Conservation (phyloP, 371 early-diverging fungal species). For the Lichtheimia ornata region DNA sequence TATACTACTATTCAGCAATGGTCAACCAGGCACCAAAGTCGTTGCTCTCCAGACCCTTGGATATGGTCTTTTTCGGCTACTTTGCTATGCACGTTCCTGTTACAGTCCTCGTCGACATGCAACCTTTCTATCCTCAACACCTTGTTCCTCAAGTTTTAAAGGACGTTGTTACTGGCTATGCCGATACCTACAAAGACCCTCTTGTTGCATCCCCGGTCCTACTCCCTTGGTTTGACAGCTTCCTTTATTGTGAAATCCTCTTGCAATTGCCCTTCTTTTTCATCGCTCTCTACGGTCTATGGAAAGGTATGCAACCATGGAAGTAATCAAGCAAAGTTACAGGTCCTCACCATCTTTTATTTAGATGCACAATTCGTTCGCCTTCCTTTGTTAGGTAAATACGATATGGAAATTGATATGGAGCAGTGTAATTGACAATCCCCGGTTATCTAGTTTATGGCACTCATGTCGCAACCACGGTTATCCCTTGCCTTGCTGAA, state of each 20-base stretch:
- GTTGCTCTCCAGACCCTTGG: slow-evolving; percentile 37
- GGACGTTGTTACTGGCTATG: slow-evolving; percentile 38
- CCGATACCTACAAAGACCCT: slow-evolving; percentile 55
- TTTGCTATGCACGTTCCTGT: slow-evolving; percentile 65
- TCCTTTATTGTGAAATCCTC: slow-evolving; percentile 54
- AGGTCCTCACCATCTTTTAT: background rate
- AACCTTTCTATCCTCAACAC: slow-evolving; percentile 43
- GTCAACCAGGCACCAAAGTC: background rate
- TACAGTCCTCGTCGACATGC: slow-evolving; percentile 55
- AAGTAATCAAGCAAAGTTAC: slow-evolving; percentile 1
- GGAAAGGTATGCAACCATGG: slow-evolving; percentile 32
- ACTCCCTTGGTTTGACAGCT: slow-evolving; percentile 55
- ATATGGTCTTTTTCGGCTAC: slow-evolving; percentile 56
- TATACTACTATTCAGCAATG: background rate
- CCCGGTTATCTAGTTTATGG: slow-evolving; percentile 47
- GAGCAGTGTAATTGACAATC: background rate
- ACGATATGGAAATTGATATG: background rate
- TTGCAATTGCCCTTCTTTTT: slow-evolving; percentile 76
- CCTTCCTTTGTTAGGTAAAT: slow-evolving; percentile 41
- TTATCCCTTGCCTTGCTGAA: slow-evolving; percentile 52
- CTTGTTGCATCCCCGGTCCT: slow-evolving; percentile 30
- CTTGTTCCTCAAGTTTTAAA: slow-evolving; percentile 37
- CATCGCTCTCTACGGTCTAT: slow-evolving; percentile 51
- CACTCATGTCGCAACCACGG: slow-evolving; percentile 65
- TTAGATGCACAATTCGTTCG: slow-evolving; percentile 36